Conservation (phyloP, 2,329 filamentous ascomycete species). For the Pseudogymnoascus sp. region DNA sequence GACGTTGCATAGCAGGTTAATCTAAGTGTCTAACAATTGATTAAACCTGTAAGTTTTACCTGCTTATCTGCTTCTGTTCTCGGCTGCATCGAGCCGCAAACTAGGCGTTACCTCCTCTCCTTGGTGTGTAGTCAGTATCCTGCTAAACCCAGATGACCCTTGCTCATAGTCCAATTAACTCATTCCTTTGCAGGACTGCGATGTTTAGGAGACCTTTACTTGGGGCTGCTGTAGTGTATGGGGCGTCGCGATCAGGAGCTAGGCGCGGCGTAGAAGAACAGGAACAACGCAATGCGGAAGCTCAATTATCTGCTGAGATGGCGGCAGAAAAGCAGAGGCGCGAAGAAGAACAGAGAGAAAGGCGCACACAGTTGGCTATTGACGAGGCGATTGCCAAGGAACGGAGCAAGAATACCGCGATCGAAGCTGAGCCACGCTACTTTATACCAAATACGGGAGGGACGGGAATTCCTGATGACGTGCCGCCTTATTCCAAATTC, state of each 20-base stretch:
- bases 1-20: no score
- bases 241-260: neutral
- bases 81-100: no score
- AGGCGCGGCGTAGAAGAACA: neutral
- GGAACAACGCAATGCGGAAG: neutral
- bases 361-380: neutral
- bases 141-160: no score
- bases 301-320: neutral
- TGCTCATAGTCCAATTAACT: no score
- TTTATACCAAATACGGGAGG: neutral
- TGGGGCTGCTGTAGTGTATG: neutral
- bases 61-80: no score
- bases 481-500: neutral
- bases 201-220: neutral
- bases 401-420: neutral
- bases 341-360: neutral
- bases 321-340: neutral
- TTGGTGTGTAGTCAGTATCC: no score
- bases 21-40: no score
- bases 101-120: no score
- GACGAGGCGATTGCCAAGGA: neutral
- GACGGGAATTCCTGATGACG: neutral
- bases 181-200: neutral
- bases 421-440: neutral
- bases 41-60: no score